Conservation (phyloP, 179 eudicot genomes). For the Silene coronaria region DNA sequence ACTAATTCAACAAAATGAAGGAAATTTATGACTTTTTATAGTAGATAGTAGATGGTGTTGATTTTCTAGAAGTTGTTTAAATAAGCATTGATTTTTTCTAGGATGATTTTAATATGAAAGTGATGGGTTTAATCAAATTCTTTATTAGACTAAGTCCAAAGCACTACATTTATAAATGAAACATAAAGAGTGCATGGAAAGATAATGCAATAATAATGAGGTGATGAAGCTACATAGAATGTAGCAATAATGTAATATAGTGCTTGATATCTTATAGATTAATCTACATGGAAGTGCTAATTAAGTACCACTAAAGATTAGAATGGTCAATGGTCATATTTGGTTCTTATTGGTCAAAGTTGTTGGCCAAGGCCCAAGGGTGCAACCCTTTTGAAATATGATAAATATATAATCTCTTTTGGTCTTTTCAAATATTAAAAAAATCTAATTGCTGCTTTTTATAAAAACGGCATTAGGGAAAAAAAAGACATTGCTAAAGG, state of each 20-base stretch:
- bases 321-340: background rate
- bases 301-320: background rate
- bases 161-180: background rate
- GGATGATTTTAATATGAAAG: constrained; percentile 7
- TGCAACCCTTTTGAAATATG: background rate
- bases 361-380: background rate
- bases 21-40: constrained; percentile 1
- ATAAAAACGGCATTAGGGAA: background rate
- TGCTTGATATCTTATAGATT: background rate
- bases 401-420: background rate
- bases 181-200: background rate
- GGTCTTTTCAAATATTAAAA: background rate
- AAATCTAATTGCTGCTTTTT: background rate
- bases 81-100: constrained; percentile 3
- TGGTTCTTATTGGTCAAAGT: background rate
- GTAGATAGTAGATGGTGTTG: background rate
- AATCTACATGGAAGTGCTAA: background rate
- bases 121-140: constrained; percentile 1
- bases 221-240: constrained; percentile 3
- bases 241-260: background rate
- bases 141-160: constrained; percentile 11
- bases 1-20: background rate
- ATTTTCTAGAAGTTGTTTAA: background rate
- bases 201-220: background rate
- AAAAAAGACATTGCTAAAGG: background rate